Base-by-base conservation (phyloP, 2,329 filamentous ascomycete genomes). In the Trichoderma guizhouense region DNA sequence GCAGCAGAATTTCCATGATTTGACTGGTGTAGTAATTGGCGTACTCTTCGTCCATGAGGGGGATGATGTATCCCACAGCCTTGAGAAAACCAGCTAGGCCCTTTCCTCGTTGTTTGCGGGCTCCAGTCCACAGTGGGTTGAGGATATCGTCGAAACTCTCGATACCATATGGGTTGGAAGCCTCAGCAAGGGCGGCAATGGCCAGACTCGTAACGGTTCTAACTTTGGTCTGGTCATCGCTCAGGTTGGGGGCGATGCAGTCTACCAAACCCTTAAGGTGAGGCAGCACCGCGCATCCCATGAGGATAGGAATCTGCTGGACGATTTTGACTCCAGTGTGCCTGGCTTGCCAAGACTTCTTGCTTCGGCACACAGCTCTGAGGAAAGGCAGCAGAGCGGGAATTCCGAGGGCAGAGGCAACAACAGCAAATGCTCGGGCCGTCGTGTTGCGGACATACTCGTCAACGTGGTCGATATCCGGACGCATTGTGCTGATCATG, bases 261-360 rank as follows among this genome's bases (percentile, higher is more conserved):
- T 98, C 96, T 8, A 99, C 96, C 12, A 99, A 86, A 5, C 95
- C 95, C 82, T 98, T 98, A 68, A 99, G 86, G 82, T 99, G 95
- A 39, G 96, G 96, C 30, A 99, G 85, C 66, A 99, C 93, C 58
- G 96, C 96, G 80, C 96, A 99, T 32, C 96, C 96, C 96, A 99
- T 99, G 6, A 99, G 85, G 76, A 99, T 99, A 26, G 96, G 95
- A 77, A 99, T 98, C 80, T 99, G 96, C 81, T 99, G 96, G 18
- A 99, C 93, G 79, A 99, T 99, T 86, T 99, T 99, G 75, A 99
- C 96, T 84, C 96, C 96, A 3, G 96, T 99, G 81, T 99, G 96
- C 74, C 96, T 89, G 68, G 96, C 96, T 81, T 98, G 95, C 96
- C 96, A 99, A 71, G 96, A 98, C 83, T 99, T 99, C 84, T 98